Evolutionary conservation across 768 basidiomycete species (phyloP).

Genomic region (Nidula microcarpa): DNA sequence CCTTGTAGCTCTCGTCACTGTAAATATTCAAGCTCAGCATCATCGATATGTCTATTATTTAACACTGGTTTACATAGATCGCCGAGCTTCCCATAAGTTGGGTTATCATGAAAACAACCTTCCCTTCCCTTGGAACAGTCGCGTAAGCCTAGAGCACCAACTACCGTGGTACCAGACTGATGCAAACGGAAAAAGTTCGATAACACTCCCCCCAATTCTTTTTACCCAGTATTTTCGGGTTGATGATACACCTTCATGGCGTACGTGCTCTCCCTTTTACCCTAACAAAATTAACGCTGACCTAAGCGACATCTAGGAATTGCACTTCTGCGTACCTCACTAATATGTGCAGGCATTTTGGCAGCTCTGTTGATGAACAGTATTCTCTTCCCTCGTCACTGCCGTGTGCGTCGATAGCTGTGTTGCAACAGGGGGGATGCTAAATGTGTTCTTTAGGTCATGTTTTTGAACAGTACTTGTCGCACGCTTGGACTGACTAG

Average conservation of each 20-base stretch:
- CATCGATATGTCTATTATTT: too few relatives aligned
- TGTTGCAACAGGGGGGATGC: background rate
- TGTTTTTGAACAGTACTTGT: conserved; percentile 37
- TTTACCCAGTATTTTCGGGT: conserved; percentile 24
- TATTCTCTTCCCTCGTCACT: conserved; percentile 43
- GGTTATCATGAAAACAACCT: conserved; percentile 33
- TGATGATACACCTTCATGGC: conserved; percentile 15
- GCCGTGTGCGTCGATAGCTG: conserved; percentile 26
- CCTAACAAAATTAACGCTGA: too few relatives aligned
- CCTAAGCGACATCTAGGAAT: conserved; percentile 22
- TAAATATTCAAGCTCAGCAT: conserved; percentile 7
- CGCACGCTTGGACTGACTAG: conserved; percentile 33
- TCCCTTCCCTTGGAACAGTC: conserved; percentile 39
- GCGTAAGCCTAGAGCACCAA: conserved; percentile 23
- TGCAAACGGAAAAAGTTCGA: conserved; percentile 18
- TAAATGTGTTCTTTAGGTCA: conserved; percentile 19
- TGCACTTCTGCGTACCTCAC: conserved; percentile 30
- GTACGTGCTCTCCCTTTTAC: background rate
- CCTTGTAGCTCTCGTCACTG: conserved; percentile 34
- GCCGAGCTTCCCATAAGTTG: conserved; percentile 44
- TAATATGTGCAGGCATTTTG: conserved; percentile 43
- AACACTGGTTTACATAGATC: conserved; percentile 15
- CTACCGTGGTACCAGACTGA: background rate
- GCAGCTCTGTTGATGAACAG: conserved; percentile 40
- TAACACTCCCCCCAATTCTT: conserved; percentile 40